Percentiles rank a stretch among this genome's conserved stretches.
Evolutionary conservation across 768 basidiomycete genomes (phyloP).

Genomic region (Podaxis sp.): DNA sequence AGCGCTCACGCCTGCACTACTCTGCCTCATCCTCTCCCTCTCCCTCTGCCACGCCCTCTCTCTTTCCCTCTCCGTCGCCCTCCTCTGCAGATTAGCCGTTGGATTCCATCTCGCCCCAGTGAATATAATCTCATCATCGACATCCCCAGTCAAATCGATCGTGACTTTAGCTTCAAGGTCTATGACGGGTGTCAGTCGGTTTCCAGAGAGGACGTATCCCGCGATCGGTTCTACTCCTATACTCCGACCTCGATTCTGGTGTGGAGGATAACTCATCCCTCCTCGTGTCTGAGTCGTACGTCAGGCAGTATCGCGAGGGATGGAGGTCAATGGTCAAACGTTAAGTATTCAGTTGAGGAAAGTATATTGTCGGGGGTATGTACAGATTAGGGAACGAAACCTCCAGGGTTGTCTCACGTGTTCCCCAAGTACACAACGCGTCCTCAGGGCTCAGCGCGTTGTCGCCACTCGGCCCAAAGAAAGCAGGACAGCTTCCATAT

Average conservation of each 20-base stretch:
- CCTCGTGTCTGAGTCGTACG: background rate
- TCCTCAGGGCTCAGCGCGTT: no score
- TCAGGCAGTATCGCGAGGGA: background rate
- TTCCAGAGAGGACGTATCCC: background rate
- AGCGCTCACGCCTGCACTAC: background rate
- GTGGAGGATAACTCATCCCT: background rate
- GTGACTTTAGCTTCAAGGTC: background rate
- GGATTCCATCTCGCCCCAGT: background rate
- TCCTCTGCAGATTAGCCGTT: background rate
- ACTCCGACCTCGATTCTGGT: background rate
- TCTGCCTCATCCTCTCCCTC: background rate
- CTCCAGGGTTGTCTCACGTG: background rate
- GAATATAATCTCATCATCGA: background rate
- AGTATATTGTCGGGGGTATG: no score
- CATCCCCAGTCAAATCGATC: conserved; percentile 2
- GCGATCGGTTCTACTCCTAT: background rate
- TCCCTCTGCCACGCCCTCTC: background rate
- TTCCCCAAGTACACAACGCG: no score
- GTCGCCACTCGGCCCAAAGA: no score
- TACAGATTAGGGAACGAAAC: no score
- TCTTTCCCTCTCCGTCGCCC: background rate
- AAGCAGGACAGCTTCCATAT: no score
- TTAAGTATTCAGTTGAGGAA: background rate
- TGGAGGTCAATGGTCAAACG: background rate
- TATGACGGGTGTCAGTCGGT: background rate